Base-by-base conservation (phyloP, 2,329 filamentous ascomycete species). In the Fusarium nelsonii region DNA sequence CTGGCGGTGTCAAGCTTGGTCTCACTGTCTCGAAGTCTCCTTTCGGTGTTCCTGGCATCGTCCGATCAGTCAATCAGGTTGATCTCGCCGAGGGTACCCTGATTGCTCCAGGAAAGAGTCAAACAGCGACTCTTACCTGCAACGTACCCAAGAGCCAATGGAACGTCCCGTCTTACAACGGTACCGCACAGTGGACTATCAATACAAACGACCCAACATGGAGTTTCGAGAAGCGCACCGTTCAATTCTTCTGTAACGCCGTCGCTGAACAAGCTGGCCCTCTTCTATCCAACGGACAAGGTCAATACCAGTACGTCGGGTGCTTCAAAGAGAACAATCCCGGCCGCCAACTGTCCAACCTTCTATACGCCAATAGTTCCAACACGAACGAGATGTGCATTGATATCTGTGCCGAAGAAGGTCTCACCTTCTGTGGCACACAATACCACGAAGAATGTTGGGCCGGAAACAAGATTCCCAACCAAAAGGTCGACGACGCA, bases 21-120 rank as follows among this genome's bases (percentile, higher is more conserved):
- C 76, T 89, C 15, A 88, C 87, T 0, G 85, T 90, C 4, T 89
- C 87, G 0, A 90, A 90, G 72, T 86, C 87, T 6, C 87, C 87
- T 0, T 88, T 86, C 54, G 86, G 85, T 15, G 79, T 86, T 4
- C 69, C 77, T n/a, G 84, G 85, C 4, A 82, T 88, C 23, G 81
- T 89, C 39, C 80, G 82, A 20, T 84, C 86, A 1, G 81, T 79
- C 14, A 90, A 89, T 72, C 81, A 84, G 18, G 80, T 87, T 10
- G 87, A 88, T 48, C 81, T 89, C 2, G 86, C 84, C 0, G 87
- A 90, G 70, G 87, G 87, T 4, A 86, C 84, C 0, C 76, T 79
- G 2, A 76, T 89, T 1, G 75, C 77, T 0, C 81, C 85, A 0
- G 85, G 85, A 1, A 73, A 87, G 68, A 87, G 80, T 46, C 81